Conservation (phyloP, 805 yeast species). For the Candida krabiensis region DNA sequence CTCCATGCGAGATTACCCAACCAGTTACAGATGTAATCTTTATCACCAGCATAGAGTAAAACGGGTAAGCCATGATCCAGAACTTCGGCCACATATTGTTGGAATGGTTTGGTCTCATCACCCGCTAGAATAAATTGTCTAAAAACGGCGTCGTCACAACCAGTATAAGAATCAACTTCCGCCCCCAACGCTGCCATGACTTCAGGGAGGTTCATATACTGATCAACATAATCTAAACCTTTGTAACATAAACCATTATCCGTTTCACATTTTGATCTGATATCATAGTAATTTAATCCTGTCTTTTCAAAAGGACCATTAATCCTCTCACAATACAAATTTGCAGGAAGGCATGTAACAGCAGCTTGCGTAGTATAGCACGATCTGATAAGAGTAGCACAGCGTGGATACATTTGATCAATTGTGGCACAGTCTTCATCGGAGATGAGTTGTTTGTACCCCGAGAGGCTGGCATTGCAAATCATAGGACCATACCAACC, state of each 20-base stretch:
- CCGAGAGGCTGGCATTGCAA: slow-evolving; percentile 76
- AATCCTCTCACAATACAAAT: slow-evolving; percentile 84
- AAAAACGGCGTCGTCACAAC: slow-evolving; percentile 78
- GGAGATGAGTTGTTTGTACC: slow-evolving; percentile 67
- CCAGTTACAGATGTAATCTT: slow-evolving; percentile 97
- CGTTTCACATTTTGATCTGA: slow-evolving; percentile 72
- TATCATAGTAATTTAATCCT: slow-evolving; percentile 90
- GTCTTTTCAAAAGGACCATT: slow-evolving; percentile 80
- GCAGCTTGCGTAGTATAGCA: slow-evolving; percentile 77
- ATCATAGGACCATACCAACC: slow-evolving; percentile 89
- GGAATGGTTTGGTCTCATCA: slow-evolving; percentile 92
- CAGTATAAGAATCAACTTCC: slow-evolving; percentile 74
- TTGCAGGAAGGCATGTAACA: slow-evolving; percentile 89
- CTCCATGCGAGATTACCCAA: slow-evolving; percentile 91
- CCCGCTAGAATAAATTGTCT: slow-evolving; percentile 82
- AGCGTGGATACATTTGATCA: slow-evolving; percentile 69
- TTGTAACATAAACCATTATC: slow-evolving; percentile 72
- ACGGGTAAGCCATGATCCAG: slow-evolving; percentile 78
- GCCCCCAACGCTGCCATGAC: slow-evolving; percentile 87
- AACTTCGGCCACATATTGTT: slow-evolving; percentile 66
- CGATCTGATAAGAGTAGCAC: slow-evolving; percentile 68
- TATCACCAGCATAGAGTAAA: slow-evolving; percentile 91
- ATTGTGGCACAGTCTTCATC: slow-evolving; percentile 79
- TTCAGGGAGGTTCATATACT: slow-evolving; percentile 71
- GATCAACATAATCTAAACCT: slow-evolving; percentile 71